These are phyloP conservation scores for Fusarium pseudonygamai DNA, from an alignment of 2,329 filamentous ascomycete species.

Conservation along the genomic window DNA sequence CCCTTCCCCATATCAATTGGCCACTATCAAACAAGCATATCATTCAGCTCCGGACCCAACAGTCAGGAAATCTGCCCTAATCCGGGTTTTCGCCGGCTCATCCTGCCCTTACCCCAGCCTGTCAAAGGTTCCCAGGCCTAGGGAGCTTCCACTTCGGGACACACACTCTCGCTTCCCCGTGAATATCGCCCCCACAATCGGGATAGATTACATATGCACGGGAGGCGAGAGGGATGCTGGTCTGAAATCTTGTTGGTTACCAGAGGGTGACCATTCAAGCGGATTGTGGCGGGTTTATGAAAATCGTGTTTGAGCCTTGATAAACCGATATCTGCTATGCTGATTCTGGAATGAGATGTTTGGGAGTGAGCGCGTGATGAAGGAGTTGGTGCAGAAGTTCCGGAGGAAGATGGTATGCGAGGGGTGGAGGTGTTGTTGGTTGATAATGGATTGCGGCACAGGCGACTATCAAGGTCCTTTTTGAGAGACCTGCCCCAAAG, in stretches of 20 bases:
- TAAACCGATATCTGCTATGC: constrained; percentile 5
- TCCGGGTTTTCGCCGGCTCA: not conserved
- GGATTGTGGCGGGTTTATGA: not conserved
- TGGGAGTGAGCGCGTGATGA: not conserved
- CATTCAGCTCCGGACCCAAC: not conserved
- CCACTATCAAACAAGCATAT: constrained; percentile 6
- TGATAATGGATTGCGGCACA: constrained; percentile 1
- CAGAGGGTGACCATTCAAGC: not conserved
- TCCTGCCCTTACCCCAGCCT: constrained; percentile 18
- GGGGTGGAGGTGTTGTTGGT: not conserved
- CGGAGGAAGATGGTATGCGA: not conserved
- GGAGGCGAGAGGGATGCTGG: not conserved
- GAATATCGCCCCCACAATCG: not conserved
- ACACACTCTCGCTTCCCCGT: not conserved
- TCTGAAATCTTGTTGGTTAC: not conserved
- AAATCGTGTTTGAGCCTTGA: not conserved
- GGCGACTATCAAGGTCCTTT: not conserved
- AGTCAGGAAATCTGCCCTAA: not conserved
- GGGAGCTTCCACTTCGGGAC: constrained; percentile 28
- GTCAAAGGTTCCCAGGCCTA: constrained; percentile 28
- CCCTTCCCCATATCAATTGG: not conserved
- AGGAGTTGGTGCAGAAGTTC: constrained; percentile 4
- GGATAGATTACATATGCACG: not conserved
- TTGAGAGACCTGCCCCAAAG: not conserved
- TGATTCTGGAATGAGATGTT: not conserved